Evolutionary conservation across 23 red algal species (phyloP), one percentile per base, ranked within the genome.

Genomic region (Agarophyton chilense): DNA sequence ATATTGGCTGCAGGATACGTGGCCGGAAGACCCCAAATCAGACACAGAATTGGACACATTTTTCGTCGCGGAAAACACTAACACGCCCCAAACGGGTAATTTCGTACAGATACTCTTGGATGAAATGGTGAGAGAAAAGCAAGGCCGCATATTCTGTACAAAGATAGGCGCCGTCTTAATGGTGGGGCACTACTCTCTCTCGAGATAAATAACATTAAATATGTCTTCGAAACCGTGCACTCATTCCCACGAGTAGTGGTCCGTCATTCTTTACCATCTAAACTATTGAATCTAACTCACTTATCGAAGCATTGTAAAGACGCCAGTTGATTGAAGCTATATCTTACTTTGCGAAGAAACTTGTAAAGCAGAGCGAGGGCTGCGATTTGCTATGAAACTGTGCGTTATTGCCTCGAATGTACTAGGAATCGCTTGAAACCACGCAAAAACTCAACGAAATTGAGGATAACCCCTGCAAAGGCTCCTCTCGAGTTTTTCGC

Each of bases 61-160:
- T n/a, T 39, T 82, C 9, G n/a, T 82, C 52, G 78, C 42, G 46
- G 18, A 52, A 10, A 31, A 39, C 18, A 32, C 31, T 3, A 32
- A 40, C 24, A 38, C 19, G n/a, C 10, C 78, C 55, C 34, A 25
- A 22, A 9, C 78, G 29, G 78, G 34, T 4, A 45, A 29, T 38
- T 82, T 82, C 33, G 78, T 42, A 19, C 52, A 34, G 11, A 65
- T 82, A 43, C 35, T 47, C 14, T 54, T 54, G 24, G 78, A 82
- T 4, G 54, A 82, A 24, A 43, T 82, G 50, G 14, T 82, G 4
- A 11, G 78, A 7, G 78, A 82, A 65, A 31, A 82, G 43, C 29
- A 34, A 32, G 52, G 34, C 10, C 54, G 64, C 38, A 24, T 14
- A 34, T 82, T 82, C 39, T 82, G 78, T 45, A 54, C 28, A 38